Evolutionary conservation across 83 land plant species (phyloP).

Genomic region (Thuja plicata): DNA sequence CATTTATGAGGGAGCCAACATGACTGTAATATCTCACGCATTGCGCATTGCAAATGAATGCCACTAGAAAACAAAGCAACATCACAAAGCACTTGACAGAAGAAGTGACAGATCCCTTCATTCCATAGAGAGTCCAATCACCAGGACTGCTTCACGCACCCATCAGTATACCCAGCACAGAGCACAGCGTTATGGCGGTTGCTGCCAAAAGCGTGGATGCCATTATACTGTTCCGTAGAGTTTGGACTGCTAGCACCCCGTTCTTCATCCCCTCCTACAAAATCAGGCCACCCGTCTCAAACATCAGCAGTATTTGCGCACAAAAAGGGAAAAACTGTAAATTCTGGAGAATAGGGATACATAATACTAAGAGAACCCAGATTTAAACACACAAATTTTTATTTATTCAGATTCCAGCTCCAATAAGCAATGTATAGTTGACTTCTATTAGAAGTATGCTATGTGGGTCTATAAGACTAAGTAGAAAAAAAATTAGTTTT

Average conservation of each 20-base stretch:
- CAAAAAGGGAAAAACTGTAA: too few species aligned
- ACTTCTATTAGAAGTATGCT: too few species aligned
- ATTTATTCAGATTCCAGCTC: too few species aligned
- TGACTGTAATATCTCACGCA: constrained; percentile 31
- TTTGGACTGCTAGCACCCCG: constrained; percentile 59
- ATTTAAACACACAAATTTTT: too few species aligned
- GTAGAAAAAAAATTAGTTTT: too few species aligned
- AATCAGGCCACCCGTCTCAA: too few species aligned
- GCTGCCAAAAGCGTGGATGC: constrained; percentile 61
- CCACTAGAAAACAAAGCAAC: constrained; percentile 24
- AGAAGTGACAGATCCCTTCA: background rate
- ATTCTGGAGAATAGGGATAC: too few species aligned
- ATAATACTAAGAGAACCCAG: too few species aligned
- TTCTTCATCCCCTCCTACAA: constrained; percentile 62
- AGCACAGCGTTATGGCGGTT: constrained; percentile 50
- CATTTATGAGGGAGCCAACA: constrained; percentile 24
- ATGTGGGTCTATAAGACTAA: too few species aligned
- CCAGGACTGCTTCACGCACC: constrained; percentile 5
- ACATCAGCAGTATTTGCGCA: too few species aligned
- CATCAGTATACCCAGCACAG: constrained; percentile 37
- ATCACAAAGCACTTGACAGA: constrained; percentile 21
- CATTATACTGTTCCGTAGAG: constrained; percentile 66
- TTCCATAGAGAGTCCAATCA: background rate
- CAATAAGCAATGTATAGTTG: too few species aligned
- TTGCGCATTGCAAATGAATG: constrained; percentile 31